Evolutionary conservation across 2,329 filamentous ascomycete genomes (phyloP).

Genomic region (Cladophialophora exuberans): DNA sequence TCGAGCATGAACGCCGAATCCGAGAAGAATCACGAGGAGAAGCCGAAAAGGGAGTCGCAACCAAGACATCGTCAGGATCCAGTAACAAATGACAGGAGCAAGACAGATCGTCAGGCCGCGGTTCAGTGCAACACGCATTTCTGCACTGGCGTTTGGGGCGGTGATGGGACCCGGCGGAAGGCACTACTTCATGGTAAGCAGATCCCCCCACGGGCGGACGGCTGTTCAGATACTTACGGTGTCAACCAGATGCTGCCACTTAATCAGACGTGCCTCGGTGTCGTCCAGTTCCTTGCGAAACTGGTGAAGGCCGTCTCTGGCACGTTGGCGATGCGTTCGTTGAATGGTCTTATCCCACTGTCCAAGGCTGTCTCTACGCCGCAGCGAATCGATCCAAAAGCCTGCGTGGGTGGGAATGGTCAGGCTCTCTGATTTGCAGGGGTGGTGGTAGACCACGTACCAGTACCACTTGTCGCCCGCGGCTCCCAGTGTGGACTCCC

Average conservation of each 20-base stretch:
- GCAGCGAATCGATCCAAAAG: slow-evolving; percentile 9
- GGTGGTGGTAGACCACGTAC: slow-evolving; percentile 15
- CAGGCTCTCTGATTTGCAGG: slow-evolving; percentile 3
- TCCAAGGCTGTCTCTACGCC: slow-evolving; percentile 5
- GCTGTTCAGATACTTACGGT: not conserved
- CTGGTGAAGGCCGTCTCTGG: not conserved
- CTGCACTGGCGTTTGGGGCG: not conserved
- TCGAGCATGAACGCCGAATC: slow-evolving; percentile 5
- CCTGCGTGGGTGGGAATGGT: not conserved
- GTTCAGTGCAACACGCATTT: not conserved
- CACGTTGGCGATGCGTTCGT: not conserved
- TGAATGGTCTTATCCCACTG: slow-evolving; percentile 7
- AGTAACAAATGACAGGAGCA: not conserved
- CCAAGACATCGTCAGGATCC: not conserved
- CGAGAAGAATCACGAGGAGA: slow-evolving; percentile 6
- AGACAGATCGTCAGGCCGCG: slow-evolving; percentile 4
- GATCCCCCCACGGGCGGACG: not conserved
- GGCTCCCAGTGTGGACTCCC: slow-evolving; percentile 3
- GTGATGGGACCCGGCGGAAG: slow-evolving; percentile 8
- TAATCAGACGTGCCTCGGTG: not conserved
- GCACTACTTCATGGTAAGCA: not conserved
- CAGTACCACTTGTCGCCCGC: slow-evolving; percentile 16
- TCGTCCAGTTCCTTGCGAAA: slow-evolving; percentile 3
- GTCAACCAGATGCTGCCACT: not conserved
- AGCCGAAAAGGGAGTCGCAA: not conserved